These are phyloP conservation scores for Perilla frutescens DNA, from an alignment of 257 asterid species.

Conservation along the genomic window DNA sequence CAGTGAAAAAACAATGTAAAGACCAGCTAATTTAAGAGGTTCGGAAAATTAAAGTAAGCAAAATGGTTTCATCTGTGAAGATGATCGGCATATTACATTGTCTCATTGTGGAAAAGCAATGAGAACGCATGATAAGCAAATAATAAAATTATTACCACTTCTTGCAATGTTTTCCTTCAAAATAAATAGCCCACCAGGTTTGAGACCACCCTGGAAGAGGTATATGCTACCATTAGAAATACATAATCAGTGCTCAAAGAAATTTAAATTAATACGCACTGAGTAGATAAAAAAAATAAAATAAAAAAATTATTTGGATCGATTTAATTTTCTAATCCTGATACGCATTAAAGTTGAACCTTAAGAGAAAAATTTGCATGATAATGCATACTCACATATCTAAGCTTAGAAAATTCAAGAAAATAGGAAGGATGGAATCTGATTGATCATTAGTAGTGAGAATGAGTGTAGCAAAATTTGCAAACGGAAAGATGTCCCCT, in stretches of 20 bases:
- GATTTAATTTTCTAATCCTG: background rate
- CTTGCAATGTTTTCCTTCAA: constrained; percentile 91
- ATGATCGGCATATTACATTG: background rate
- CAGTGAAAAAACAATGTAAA: background rate
- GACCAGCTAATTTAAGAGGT: background rate
- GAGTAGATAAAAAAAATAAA: background rate
- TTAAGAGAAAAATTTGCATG: background rate
- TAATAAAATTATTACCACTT: constrained; percentile 56
- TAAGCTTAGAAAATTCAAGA: constrained; percentile 6
- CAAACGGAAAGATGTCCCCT: background rate
- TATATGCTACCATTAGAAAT: constrained; percentile 3
- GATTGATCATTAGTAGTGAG: background rate
- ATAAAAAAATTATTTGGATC: background rate
- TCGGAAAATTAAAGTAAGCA: too few species aligned
- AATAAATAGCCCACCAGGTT: constrained; percentile 82
- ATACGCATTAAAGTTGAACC: background rate
- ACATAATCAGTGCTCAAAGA: background rate
- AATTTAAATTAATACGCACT: background rate
- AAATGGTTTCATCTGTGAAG: background rate
- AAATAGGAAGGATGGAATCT: background rate
- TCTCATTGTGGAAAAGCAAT: background rate
- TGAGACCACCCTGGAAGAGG: constrained; percentile 75
- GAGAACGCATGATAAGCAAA: background rate
- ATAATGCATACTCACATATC: constrained; percentile 2
- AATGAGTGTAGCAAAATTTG: background rate